Conservation (phyloP, 164 flowering plant species). For the Magnolia officinalis region DNA sequence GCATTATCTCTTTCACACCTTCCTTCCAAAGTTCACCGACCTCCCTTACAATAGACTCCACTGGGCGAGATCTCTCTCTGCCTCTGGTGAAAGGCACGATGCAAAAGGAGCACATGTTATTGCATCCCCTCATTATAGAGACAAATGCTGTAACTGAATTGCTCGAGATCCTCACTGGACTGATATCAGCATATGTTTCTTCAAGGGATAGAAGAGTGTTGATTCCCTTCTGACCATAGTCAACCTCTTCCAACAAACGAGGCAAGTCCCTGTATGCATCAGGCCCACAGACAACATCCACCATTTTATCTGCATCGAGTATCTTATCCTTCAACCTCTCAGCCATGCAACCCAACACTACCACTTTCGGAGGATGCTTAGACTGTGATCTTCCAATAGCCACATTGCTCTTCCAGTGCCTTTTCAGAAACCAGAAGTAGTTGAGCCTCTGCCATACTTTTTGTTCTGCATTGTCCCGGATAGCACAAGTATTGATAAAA, state of each 20-base stretch:
- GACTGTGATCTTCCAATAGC: slow-evolving; percentile 77
- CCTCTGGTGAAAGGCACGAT: slow-evolving; percentile 97
- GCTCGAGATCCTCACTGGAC: slow-evolving; percentile 78
- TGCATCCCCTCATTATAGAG: slow-evolving; percentile 97
- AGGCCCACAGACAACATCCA: slow-evolving; percentile 98
- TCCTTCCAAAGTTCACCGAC: slow-evolving; percentile 78
- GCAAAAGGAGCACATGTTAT: slow-evolving; percentile 98
- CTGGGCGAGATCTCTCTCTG: slow-evolving; percentile 91
- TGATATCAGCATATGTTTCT: slow-evolving; percentile 97
- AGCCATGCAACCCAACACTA: slow-evolving; percentile 97
- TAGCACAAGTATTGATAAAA: slow-evolving; percentile 94
- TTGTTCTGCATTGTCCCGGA: slow-evolving; percentile 97
- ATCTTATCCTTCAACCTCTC: slow-evolving; percentile 96
- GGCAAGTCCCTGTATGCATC: slow-evolving; percentile 98
- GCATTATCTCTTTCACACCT: slow-evolving; percentile 91
- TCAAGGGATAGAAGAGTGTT: slow-evolving; percentile 96
- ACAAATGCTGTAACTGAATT: slow-evolving; percentile 88
- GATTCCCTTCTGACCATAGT: slow-evolving; percentile 91
- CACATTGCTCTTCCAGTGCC: slow-evolving; percentile 90
- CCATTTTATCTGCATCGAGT: slow-evolving; percentile 98
- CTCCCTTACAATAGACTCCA: slow-evolving; percentile 87
- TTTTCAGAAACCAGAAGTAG: slow-evolving; percentile 96
- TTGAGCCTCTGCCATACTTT: slow-evolving; percentile 97
- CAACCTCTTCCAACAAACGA: slow-evolving; percentile 80
- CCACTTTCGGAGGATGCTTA: slow-evolving; percentile 84